Base-by-base conservation (phyloP, 2,329 filamentous ascomycete species). In the Ophiocordyceps unilateralis region DNA sequence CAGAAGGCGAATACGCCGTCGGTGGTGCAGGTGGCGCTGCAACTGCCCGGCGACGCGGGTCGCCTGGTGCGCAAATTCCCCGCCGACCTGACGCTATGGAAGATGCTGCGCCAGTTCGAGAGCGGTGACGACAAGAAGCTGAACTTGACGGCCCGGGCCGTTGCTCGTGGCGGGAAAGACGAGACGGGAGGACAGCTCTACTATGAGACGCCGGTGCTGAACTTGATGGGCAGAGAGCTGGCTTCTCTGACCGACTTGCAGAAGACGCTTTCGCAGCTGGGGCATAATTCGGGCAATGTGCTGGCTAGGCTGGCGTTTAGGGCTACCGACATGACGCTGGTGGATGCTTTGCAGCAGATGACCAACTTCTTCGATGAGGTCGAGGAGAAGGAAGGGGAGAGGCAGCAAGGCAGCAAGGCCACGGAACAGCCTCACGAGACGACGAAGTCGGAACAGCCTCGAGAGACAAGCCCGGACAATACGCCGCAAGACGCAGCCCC, bases 41-140 rank as follows among this genome's bases (percentile, higher is more conserved):
- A 93, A 56, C 67, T 95, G 23, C 84, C 75, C 49, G 76, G 7
- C 32, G 32, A n/a, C 6, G n/a, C 6, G 7, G 32, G 78, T 21
- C 77, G 87, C 24, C 63, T 93, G 36, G 76, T 78, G 44, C 80
- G 91, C 57, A 94, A 91, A 56, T 87, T 96, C 47, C 79, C 88
- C 1, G 93, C 83, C 59, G 82, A 85, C 50, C 84, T 85, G 30
- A 84, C 86, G 17, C 58, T 98, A 60, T 98, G 91, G 91, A 75
- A 86, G 51, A 69, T 96, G 23, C 58, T 98, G 44, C 81, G 91
- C 46, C 85, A 91, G 56, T 93, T 96, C 50, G 91, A 98, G 62
- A 74, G 74, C n/a, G 76, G 69, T 41, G 68, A 69, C 45, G 71
- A 70, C 9, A 68, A 63, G 43, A 75, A 68, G 44, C 65, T 84